phyloP scores from a whole-genome alignment of 306 rosid genomes.

The Casuarina equisetifolia region DNA sequence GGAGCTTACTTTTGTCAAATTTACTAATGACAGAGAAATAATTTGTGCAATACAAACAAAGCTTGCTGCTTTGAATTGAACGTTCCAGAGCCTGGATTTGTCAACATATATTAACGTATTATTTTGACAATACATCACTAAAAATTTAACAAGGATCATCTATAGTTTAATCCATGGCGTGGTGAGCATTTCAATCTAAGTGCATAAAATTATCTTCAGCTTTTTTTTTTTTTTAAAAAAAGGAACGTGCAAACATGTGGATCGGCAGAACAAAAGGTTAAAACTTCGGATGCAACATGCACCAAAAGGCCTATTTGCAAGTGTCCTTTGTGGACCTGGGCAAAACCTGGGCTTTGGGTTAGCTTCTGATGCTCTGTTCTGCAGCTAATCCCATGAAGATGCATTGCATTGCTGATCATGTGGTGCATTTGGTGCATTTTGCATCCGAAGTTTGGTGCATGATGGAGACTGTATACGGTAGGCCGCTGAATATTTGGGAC shows the following conservation, averaged over 20 bases:
- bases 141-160: background rate
- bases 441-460: too few species aligned
- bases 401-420: background rate
- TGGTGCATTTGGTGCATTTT: background rate
- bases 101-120: too few species aligned
- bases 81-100: too few species aligned
- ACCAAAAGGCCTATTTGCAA: background rate
- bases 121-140: too few species aligned
- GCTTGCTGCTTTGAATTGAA: too few species aligned
- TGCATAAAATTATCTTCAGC: background rate
- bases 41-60: too few species aligned
- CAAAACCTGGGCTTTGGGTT: background rate
- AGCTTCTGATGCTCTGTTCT: background rate
- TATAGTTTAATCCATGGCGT: background rate
- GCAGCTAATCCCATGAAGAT: background rate
- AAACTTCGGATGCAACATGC: background rate
- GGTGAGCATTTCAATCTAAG: background rate
- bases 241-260: background rate
- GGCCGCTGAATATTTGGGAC: slow-evolving; percentile 55
- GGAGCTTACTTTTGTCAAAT: too few species aligned
- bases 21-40: too few species aligned
- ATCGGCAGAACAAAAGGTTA: background rate
- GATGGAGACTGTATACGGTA: slow-evolving; percentile 31
- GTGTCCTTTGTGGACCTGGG: background rate
- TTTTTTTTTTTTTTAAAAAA: background rate